Base-by-base conservation (phyloP, 441 rosid species). In the Gossypium armourianum region DNA sequence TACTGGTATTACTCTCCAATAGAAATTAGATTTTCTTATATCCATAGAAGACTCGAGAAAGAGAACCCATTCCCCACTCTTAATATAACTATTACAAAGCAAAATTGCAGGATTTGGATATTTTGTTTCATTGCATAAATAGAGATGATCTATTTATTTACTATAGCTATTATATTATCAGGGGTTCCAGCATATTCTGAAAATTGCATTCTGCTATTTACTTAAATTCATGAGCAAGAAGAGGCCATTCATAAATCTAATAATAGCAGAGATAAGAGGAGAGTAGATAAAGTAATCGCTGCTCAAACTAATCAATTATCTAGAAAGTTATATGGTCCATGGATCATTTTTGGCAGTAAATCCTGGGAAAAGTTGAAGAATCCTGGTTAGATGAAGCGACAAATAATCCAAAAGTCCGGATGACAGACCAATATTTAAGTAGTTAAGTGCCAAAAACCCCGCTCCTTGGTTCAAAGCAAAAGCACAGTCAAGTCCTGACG, bases 331-430 rank as follows among this genome's bases (percentile, higher is more conserved):
- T 21, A 69, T 24, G 57, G 43, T 74, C 75, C 76, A 64, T 75
- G 75, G 75, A 82, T 80, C 80, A 24, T n/a, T 73, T 63, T 71
- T 32, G 74, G 72, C 71, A 78, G 77, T 53, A 73, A 82, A 75
- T 64, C 80, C 78, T 10, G 82, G 83, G 66, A 65, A 57, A 69
- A 62, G 73, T 59, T 59, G 32, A 70, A 73, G 55, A 62, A 56
- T 36, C 55, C 55, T 16, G 53, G 71, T 45, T 65, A 47, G 66
- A 12, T 71, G 20, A 70, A 43, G 73, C 69, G 75, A 80, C 87
- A 82, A 21, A 32, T 72, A 73, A 74, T 81, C 83, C 68, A 79
- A 75, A 79, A 81, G 80, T 68, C 76, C 62, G 87, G 83, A 80
- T 26, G 76, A n/a, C 63, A 61, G 56, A 59, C 79, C 76, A 62